A percentile compares a stretch with the other conserved stretches of the same genome.
Conservation (phyloP, 2,329 filamentous ascomycete genomes). For the Metarhizium robertsii region DNA sequence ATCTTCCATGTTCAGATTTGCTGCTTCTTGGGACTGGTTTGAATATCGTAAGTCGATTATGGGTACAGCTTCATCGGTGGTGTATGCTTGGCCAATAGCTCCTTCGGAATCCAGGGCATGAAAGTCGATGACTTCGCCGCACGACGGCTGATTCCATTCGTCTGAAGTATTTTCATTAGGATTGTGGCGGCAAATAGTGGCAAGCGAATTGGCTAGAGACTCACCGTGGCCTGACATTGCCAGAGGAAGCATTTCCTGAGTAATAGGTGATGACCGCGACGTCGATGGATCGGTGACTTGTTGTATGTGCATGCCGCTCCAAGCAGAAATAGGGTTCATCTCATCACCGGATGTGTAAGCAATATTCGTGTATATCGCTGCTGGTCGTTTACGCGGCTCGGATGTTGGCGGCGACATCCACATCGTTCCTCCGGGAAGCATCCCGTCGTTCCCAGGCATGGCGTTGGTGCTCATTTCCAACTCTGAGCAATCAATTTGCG, state of each 20-base stretch:
- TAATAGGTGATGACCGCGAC: constrained; percentile 9
- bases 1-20: constrained; percentile 40
- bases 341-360: constrained; percentile 8
- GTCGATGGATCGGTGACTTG: background rate
- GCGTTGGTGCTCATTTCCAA: constrained; percentile 5
- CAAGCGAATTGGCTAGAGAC: background rate
- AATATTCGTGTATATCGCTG: constrained; percentile 7
- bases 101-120: constrained; percentile 47
- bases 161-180: constrained; percentile 10
- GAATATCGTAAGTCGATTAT: constrained; percentile 51
- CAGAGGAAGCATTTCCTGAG: constrained; percentile 5
- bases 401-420: constrained; percentile 9
- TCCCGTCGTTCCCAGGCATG: constrained; percentile 6
- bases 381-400: constrained; percentile 8
- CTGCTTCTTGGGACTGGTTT: constrained; percentile 37
- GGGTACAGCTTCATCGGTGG: constrained; percentile 52
- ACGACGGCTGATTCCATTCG: constrained; percentile 44
- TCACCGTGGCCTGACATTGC: constrained; percentile 5
- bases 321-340: constrained; percentile 5
- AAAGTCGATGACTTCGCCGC: constrained; percentile 47
- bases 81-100: constrained; percentile 52
- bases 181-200: background rate
- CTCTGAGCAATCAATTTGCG: background rate
- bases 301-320: constrained; percentile 4
- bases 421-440: constrained; percentile 6